These are phyloP conservation scores for Candida berthetii DNA, from an alignment of 805 yeast species.

Conservation along the genomic window DNA sequence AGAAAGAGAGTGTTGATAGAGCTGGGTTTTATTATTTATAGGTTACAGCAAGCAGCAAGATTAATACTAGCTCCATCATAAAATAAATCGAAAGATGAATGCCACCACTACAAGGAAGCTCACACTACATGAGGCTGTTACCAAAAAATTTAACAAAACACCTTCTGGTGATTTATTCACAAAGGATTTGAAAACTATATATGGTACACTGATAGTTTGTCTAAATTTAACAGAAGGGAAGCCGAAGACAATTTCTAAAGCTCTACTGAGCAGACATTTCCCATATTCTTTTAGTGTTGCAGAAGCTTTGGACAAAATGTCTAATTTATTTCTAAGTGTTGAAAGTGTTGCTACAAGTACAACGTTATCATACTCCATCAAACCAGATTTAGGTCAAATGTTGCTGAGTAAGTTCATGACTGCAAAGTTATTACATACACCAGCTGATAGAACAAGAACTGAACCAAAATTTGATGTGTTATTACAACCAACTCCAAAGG, in stretches of 20 bases:
- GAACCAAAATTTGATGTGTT: conserved; percentile 34
- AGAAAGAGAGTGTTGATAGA: too few species aligned
- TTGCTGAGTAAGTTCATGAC: conserved; percentile 47
- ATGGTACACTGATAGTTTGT: conserved; percentile 42
- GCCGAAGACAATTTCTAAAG: conserved; percentile 18
- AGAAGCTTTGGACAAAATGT: conserved; percentile 49
- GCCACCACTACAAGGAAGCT: conserved; percentile 1
- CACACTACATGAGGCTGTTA: conserved; percentile 35
- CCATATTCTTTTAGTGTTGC: conserved; percentile 49
- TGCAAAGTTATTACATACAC: conserved; percentile 66
- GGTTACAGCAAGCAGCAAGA: too few species aligned
- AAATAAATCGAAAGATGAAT: too few species aligned
- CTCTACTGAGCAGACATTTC: conserved; percentile 25
- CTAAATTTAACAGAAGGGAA: conserved; percentile 29
- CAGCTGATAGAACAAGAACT: conserved; percentile 62
- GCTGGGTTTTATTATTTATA: too few species aligned
- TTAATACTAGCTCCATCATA: too few species aligned
- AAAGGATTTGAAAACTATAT: conserved; percentile 56
- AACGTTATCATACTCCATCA: conserved; percentile 48
- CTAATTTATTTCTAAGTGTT: conserved; percentile 37
- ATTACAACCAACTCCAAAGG: conserved; percentile 90
- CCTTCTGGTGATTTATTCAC: conserved; percentile 47
- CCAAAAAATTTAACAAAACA: conserved; percentile 40
- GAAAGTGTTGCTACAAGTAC: conserved; percentile 46
- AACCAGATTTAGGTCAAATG: conserved; percentile 38